These are phyloP conservation scores for Codiaeum variegatum DNA, from an alignment of 441 rosid species.

Conservation along the genomic window DNA sequence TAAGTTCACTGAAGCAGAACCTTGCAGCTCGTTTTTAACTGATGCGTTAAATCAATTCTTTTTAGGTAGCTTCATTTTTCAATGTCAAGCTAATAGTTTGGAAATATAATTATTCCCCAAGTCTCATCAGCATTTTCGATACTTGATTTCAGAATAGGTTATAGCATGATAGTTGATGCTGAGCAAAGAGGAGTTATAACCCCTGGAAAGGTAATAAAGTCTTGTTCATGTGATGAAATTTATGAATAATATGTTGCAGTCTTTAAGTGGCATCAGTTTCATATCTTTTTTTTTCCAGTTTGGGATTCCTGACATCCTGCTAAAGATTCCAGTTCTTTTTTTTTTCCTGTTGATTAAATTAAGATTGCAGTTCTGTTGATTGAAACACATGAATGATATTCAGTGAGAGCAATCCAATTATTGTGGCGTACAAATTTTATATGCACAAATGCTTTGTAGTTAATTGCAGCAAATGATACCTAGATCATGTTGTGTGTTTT, in stretches of 20 bases:
- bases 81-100: neutral
- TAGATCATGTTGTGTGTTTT: neutral
- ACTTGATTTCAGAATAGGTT: slow-evolving; percentile 75
- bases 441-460: neutral
- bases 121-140: slow-evolving; percentile 12
- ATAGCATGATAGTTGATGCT: slow-evolving; percentile 93
- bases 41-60: neutral
- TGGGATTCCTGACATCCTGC: neutral
- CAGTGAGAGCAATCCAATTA: neutral
- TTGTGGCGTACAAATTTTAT: neutral
- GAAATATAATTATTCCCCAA: neutral
- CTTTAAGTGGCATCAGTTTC: neutral
- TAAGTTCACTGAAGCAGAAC: slow-evolving; percentile 2
- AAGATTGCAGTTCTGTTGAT: no score
- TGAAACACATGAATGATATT: neutral
- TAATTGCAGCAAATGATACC: neutral
- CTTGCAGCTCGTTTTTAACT: neutral
- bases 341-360: neutral
- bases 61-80: neutral
- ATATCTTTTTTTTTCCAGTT: neutral
- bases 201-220: slow-evolving; percentile 75
- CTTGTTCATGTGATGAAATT: slow-evolving; percentile 7
- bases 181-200: slow-evolving; percentile 77
- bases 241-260: neutral
- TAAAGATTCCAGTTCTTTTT: neutral